Evolutionary conservation across 306 rosid genomes (phyloP).

Genomic region (Rosa lucieae): DNA sequence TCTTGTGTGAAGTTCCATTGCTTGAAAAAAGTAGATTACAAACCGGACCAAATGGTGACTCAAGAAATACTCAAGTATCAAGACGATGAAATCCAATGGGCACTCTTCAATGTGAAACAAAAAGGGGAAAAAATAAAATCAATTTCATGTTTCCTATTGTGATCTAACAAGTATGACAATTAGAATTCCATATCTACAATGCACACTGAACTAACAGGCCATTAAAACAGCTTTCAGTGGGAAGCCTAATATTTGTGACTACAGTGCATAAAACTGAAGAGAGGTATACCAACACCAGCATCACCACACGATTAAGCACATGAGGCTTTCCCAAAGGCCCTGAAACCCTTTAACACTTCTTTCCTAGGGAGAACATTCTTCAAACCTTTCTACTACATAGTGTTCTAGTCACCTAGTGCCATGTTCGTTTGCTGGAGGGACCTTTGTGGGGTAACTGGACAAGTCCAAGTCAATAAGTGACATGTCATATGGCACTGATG

Average conservation of each 20-base stretch:
- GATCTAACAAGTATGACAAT: constrained; percentile 39
- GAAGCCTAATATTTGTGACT: constrained; percentile 27
- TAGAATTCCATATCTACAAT: constrained; percentile 54
- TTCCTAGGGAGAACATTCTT: constrained; percentile 24
- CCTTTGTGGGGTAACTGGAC: constrained; percentile 70
- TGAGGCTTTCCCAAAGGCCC: constrained; percentile 25
- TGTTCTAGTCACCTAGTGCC: constrained; percentile 40
- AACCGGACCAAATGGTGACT: neutral
- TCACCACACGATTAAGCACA: constrained; percentile 23
- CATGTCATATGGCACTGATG: constrained; percentile 64
- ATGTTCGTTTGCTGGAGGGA: constrained; percentile 63
- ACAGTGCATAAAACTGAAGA: constrained; percentile 24
- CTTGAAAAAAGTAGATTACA: neutral
- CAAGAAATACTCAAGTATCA: neutral
- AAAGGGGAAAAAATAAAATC: constrained; percentile 18
- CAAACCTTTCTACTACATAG: constrained; percentile 28
- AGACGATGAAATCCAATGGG: constrained; percentile 13
- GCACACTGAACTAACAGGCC: constrained; percentile 49
- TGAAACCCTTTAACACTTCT: constrained; percentile 23
- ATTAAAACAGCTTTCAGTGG: constrained; percentile 38
- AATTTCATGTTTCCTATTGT: constrained; percentile 28
- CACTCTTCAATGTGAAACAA: constrained; percentile 11
- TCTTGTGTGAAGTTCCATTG: neutral
- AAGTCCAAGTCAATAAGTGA: constrained; percentile 81
- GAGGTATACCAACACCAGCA: constrained; percentile 27